Base-by-base conservation (phyloP, 2,329 filamentous ascomycete species). In the Microsporum canis region DNA sequence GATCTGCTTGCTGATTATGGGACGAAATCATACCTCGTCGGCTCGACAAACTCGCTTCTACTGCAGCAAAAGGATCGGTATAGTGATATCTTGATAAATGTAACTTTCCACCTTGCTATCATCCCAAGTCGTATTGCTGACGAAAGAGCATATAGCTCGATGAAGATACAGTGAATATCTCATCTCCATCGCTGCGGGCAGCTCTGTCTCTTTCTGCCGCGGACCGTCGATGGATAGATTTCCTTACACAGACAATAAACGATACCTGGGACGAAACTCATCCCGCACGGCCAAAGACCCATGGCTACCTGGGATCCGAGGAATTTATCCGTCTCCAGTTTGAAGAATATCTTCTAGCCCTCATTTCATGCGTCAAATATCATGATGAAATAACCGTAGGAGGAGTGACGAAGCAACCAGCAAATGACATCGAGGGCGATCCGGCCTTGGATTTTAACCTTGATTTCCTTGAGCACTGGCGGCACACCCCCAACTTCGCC, bases 251-350 rank as follows among this genome's bases (percentile, higher is more conserved):
- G 68, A 88, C 91, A 43, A 89, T 99, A 27, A 89, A 94, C 68
- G 91, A 97, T 65, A 96, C 94, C 0, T 99, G 94, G 94, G 94
- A 99, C 71, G 90, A 96, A 47, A 79, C 85, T 3, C 92, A 97
- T 69, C 94, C 94, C 0, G 84, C 85, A 64, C 82, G 89, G 56
- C 94, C 94, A n/a, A 96, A 91, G 69, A 95, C 90, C 1, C 87
- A 96, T 79, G 91, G 91, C 34, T 99, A 96, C 70, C 86, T 90
- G 41, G 94, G 94, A 34, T 96, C 91, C 64, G 94, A 99, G 75
- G 94, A 97, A 71, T 96, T 96, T 70, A 99, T 99, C 68, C 85
- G 94, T 34, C 84, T 96, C 45, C 92, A 97, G 69, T 99, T 99
- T 65, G 94, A 99, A 75, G 91, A 96, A 69, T 99, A 99, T 71